Conservation (phyloP, 2,329 filamentous ascomycete species). For the Colletotrichum liaoningense region DNA sequence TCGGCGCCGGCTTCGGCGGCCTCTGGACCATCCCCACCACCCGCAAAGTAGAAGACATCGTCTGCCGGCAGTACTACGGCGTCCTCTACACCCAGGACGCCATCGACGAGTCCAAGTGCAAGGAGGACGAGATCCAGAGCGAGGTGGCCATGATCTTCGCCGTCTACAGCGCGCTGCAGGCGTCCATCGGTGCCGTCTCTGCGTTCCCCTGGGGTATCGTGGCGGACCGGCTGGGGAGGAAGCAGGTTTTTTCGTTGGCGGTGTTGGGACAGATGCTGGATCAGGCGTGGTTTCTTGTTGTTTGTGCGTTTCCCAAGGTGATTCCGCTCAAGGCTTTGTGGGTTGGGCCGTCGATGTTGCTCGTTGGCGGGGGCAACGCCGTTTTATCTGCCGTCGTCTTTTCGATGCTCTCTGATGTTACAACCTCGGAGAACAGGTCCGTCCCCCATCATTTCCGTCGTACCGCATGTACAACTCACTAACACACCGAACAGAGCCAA, state of each 20-base stretch:
- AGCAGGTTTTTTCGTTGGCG: conserved; percentile 46
- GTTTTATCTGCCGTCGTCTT: conserved; percentile 45
- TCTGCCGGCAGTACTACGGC: conserved; percentile 51
- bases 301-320: conserved; percentile 47
- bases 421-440: conserved; percentile 49
- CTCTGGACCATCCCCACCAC: conserved; percentile 47
- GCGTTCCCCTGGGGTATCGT: conserved; percentile 51
- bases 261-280: conserved; percentile 45
- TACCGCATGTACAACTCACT: neutral
- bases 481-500: conserved; percentile 43
- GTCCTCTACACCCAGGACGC: conserved; percentile 39
- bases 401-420: conserved; percentile 50
- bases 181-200: conserved; percentile 44
- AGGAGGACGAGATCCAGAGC: conserved; percentile 49
- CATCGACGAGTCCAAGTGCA: conserved; percentile 51
- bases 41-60: conserved; percentile 51
- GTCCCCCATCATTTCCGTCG: neutral
- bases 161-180: conserved; percentile 42
- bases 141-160: conserved; percentile 49
- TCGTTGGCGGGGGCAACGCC: conserved; percentile 50
- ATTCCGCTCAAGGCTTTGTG: conserved; percentile 48
- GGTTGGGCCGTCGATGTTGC: conserved; percentile 44
- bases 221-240: conserved; percentile 51
- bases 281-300: conserved; percentile 42
- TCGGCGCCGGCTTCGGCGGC: conserved; percentile 42